Conservation (phyloP, 495 filamentous ascomycete genomes). For the Astrothelium macrocarpum region DNA sequence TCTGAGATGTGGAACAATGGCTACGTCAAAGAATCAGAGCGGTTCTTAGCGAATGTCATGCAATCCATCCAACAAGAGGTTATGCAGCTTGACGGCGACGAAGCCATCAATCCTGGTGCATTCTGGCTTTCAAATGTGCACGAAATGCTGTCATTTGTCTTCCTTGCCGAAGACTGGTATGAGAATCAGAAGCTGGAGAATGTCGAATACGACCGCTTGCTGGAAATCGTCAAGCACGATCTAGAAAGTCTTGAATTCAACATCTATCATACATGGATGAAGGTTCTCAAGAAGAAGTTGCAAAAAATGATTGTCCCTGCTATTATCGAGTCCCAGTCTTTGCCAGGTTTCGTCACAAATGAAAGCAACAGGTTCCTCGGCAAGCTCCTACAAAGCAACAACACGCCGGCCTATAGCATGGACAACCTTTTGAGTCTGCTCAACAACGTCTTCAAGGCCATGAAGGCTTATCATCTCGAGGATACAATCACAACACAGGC, state of each 20-base stretch:
- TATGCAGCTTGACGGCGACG: slow-evolving; percentile 96
- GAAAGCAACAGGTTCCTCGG: slow-evolving; percentile 97
- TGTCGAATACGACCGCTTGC: slow-evolving; percentile 92
- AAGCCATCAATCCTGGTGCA: slow-evolving; percentile 91
- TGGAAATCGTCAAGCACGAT: slow-evolving; percentile 99
- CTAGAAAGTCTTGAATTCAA: slow-evolving; percentile 98
- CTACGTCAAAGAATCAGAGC: slow-evolving; percentile 98
- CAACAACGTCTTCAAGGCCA: slow-evolving; percentile 94
- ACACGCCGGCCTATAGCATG: slow-evolving; percentile 91
- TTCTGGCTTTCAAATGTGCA: slow-evolving; percentile 99
- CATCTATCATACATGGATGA: slow-evolving; percentile 99
- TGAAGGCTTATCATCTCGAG: slow-evolving; percentile 96
- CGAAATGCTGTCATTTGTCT: slow-evolving; percentile 99
- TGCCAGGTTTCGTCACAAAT: slow-evolving; percentile 96
- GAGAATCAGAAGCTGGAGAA: slow-evolving; percentile 99
- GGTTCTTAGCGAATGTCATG: slow-evolving; percentile 98
- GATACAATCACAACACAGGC: slow-evolving; percentile 92
- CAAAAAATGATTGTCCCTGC: slow-evolving; percentile 99
- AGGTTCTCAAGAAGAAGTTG: slow-evolving; percentile 96
- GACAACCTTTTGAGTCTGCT: slow-evolving; percentile 93
- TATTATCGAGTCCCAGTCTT: slow-evolving; percentile 96
- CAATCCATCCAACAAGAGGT: slow-evolving; percentile 98
- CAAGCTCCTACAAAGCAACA: slow-evolving; percentile 83
- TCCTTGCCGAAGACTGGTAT: slow-evolving; percentile 98
- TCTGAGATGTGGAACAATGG: slow-evolving; percentile 99